Base-by-base conservation (phyloP, 257 asterid species). In the Solanum chilense region DNA sequence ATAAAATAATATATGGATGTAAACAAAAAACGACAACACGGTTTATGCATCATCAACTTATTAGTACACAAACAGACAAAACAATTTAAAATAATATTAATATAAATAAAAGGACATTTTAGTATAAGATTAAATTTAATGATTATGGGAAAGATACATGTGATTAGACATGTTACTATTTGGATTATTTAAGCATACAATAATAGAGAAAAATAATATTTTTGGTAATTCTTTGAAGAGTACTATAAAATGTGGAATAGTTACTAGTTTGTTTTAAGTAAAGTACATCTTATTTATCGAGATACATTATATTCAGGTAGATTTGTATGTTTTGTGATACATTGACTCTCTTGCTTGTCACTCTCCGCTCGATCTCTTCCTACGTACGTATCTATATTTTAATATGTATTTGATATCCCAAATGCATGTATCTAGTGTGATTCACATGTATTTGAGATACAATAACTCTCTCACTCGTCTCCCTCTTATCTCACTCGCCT, bases 81-180 rank as follows among this genome's bases (percentile, higher is more conserved):
- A 49, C 68, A 29, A 1, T 47, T 62, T 44, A 8, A 25, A 80
- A 78, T 45, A 45, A 47, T 27, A 80, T 62, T 21, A 4, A 6
- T 12, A 78, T 25, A 78, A n/a, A 64, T 66, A 25, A 12, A 12
- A 12, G 44, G 85, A 49, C 12, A 45, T 25, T 78, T 27, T 45
- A 70, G 66, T 44, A 56, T 56, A 15, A 1, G n/a, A 44, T 15
- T 44, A 78, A 27, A 16, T 37, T 71, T 35, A 29, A 31, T 18
- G 85, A 11, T 49, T 29, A 29, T 81, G 85, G 31, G 12, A 81
- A 81, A 29, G 69, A 80, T 74, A 6, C 85, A 49, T 49, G 45
- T 81, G 45, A 29, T 81, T 81, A 49, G 69, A 81, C 85, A 49
- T 81, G 69, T 81, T 81, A 81, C 44, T 31, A 69, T 31, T 29